Evolutionary conservation across 2,329 filamentous ascomycete species (phyloP), one percentile per base, ranked within the genome.

Genomic region (Trichophyton verrucosum): DNA sequence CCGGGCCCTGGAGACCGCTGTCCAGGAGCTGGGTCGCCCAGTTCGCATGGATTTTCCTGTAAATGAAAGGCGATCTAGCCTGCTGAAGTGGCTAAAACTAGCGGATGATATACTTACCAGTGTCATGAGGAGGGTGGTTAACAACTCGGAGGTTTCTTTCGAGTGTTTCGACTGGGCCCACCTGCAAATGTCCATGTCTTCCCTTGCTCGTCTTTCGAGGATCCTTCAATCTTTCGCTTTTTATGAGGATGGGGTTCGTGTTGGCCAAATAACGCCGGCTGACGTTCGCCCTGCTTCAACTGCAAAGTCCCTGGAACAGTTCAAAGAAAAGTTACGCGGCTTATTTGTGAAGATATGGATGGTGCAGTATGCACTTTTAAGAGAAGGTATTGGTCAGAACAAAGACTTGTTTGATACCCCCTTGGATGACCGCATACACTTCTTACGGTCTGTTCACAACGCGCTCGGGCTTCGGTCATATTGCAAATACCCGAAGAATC

Each of bases 311-410:
- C 65, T 77, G 30, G 70, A 77, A 59, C 71, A 74, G 44, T 76
- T 87, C 65, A 81, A 85, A 61, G 84, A 82, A 60, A 90, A 86
- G 68, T 77, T 97, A 49, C 85, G 90, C 46, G 91, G 97, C 66
- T 87, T 95, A 79, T 87, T 96, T 68, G 83, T 96, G 2, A 85
- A 90, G 38, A 83, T 86, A 9, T 97, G 94, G 92, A 90, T 88
- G 42, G 76, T 97, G 44, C 86, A 92, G 64, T 99, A 96, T 69
- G 82, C 83, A 0, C 75, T 96, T 58, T 73, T 96, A 49, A 88
- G 87, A 69, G 86, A 91, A 64, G 88, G 84, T 2, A 85, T 91
- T 30, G 74, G 77, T 4, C 88, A 91, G 65, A 83, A 87, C 65
- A 73, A 75, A 7, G 80, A 84, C 1, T 71, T 81, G 0, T 92